Conservation (phyloP, 805 yeast genomes). For the Ogataea philodendri region DNA sequence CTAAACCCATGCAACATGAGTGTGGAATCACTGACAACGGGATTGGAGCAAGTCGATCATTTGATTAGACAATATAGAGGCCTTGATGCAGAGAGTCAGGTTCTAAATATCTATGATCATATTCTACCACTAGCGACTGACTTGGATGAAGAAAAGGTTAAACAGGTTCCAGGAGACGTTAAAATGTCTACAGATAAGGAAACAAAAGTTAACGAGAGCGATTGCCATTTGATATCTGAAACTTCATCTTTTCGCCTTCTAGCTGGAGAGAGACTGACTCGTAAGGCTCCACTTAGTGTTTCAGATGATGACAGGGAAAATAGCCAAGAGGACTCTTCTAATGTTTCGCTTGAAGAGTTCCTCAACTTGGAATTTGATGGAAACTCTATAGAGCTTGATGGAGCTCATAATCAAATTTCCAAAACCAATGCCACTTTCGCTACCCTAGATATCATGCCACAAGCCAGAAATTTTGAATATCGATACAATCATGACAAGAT, state of each 20-base stretch:
- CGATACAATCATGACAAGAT: constrained; percentile 29
- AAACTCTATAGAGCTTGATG: constrained; percentile 1
- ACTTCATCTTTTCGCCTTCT: constrained; percentile 26
- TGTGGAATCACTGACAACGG: constrained; percentile 26
- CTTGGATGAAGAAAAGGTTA: too few species aligned
- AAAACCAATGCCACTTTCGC: constrained; percentile 4
- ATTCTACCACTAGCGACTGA: constrained; percentile 6
- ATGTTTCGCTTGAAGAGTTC: constrained; percentile 22
- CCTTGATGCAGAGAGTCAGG: constrained; percentile 20
- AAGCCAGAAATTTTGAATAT: constrained; percentile 25
- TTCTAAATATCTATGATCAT: constrained; percentile 18
- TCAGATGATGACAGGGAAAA: constrained; percentile 1
- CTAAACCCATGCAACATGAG: constrained; percentile 3
- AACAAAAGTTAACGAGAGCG: constrained; percentile 9
- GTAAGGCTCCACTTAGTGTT: not conserved
- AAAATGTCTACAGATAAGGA: too few species aligned
- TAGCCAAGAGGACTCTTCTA: constrained; percentile 3
- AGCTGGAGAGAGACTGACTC: constrained; percentile 13
- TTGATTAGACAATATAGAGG: constrained; percentile 26
- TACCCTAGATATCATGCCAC: constrained; percentile 5
- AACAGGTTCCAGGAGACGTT: too few species aligned
- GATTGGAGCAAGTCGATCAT: constrained; percentile 32
- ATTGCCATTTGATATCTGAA: constrained; percentile 27
- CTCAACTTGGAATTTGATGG: constrained; percentile 23
- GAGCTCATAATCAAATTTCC: constrained; percentile 1